Evolutionary conservation across 179 eudicot genomes (phyloP).

Genomic region (Beta corolliflora): DNA sequence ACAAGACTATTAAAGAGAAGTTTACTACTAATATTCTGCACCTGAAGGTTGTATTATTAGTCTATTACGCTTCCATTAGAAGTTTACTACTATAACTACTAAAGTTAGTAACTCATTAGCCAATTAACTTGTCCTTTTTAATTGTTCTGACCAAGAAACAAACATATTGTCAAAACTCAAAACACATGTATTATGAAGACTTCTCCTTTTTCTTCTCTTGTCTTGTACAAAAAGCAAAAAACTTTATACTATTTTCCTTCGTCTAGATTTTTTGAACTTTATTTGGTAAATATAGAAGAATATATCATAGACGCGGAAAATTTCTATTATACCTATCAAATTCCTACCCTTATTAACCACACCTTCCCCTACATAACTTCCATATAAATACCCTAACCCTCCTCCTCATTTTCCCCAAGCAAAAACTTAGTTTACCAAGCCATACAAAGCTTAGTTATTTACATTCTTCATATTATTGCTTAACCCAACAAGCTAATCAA

Average conservation of each 20-base stretch:
- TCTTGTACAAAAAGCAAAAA: conserved; percentile 7
- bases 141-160: too few species aligned
- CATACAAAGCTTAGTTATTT: too few species aligned
- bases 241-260: too few species aligned
- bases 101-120: too few species aligned
- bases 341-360: neutral
- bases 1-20: neutral
- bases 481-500: neutral
- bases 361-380: too few species aligned
- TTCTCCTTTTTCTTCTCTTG: neutral
- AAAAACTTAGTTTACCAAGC: neutral
- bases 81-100: too few species aligned
- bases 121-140: too few species aligned
- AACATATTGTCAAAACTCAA: too few species aligned
- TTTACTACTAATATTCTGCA: too few species aligned
- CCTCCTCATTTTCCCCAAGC: neutral
- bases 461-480: neutral
- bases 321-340: neutral
- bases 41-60: too few species aligned
- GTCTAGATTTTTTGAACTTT: neutral
- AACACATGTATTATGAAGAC: too few species aligned
- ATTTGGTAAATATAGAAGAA: neutral
- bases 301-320: neutral
- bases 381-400: conserved; percentile 2
- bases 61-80: too few species aligned